phyloP scores from a whole-genome alignment of 1,284 basidiomycete genomes.

The Retiboletus flavoniger region DNA sequence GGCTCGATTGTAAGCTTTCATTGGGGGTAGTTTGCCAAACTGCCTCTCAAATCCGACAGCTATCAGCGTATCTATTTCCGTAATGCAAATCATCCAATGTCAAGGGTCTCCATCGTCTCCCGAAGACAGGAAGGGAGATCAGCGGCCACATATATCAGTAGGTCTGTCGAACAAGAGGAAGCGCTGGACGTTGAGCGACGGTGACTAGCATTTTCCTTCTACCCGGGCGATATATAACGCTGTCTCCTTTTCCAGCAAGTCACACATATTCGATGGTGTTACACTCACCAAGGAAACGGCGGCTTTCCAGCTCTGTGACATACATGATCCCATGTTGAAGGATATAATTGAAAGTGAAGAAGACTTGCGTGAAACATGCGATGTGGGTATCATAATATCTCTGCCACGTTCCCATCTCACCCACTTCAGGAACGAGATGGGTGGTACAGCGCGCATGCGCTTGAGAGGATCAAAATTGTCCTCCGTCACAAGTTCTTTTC shows the following conservation, averaged over 20 bases:
- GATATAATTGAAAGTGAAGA: constrained; percentile 75
- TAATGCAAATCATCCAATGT: constrained; percentile 76
- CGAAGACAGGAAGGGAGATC: constrained; percentile 59
- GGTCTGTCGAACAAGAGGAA: constrained; percentile 42
- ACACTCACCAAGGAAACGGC: constrained; percentile 78
- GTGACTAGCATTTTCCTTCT: constrained; percentile 29
- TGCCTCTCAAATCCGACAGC: constrained; percentile 39
- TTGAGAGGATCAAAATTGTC: constrained; percentile 81
- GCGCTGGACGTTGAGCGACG: constrained; percentile 42
- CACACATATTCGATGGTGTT: constrained; percentile 89
- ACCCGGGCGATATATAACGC: neutral
- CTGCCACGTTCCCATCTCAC: neutral
- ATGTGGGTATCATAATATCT: constrained; percentile 49
- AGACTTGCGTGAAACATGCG: constrained; percentile 64
- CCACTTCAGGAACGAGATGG: constrained; percentile 69
- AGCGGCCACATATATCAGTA: constrained; percentile 35
- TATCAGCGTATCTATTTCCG: constrained; percentile 85
- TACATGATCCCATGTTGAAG: constrained; percentile 79
- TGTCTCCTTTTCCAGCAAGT: constrained; percentile 40
- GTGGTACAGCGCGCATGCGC: constrained; percentile 75
- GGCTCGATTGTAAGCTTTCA: constrained; percentile 66
- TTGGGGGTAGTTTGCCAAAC: neutral
- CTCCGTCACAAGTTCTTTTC: constrained; percentile 87
- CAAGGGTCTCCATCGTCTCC: constrained; percentile 65
- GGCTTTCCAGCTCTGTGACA: constrained; percentile 92